phyloP scores from a whole-genome alignment of 192 early-diverging fungal genomes.

The Coemansia sp. region DNA sequence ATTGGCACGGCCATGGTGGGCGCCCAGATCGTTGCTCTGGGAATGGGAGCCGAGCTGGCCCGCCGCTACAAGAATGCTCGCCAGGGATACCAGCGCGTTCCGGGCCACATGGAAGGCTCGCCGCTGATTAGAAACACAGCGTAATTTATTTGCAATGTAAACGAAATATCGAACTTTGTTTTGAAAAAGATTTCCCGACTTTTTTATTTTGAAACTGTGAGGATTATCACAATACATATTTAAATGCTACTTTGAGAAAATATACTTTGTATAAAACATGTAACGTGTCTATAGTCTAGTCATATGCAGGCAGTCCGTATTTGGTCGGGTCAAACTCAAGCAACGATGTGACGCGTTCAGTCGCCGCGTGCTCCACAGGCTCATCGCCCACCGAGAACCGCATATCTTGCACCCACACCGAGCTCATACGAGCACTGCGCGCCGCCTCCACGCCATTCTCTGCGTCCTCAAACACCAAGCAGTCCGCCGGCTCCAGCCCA shows the following conservation, averaged over 20 bases:
- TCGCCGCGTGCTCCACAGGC: slow-evolving; percentile 55
- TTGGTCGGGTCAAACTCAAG: slow-evolving; percentile 67
- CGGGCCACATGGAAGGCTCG: slow-evolving; percentile 25
- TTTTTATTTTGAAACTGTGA: too few species aligned
- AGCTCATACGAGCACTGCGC: slow-evolving; percentile 76
- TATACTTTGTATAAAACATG: not conserved
- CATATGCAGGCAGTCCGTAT: slow-evolving; percentile 62
- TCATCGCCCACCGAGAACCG: slow-evolving; percentile 51
- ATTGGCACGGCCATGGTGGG: slow-evolving; percentile 31
- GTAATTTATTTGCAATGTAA: not conserved
- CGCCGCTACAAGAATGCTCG: slow-evolving; percentile 35
- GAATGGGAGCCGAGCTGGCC: slow-evolving; percentile 40
- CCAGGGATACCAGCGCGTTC: slow-evolving; percentile 34
- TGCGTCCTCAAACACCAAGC: slow-evolving; percentile 95
- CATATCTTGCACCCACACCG: slow-evolving; percentile 87
- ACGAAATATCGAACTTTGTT: too few species aligned
- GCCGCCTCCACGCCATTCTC: slow-evolving; percentile 80
- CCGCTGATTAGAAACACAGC: slow-evolving; percentile 20
- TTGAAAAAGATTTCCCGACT: too few species aligned
- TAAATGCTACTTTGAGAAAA: not conserved
- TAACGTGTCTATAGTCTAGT: not conserved
- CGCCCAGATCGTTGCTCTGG: slow-evolving; percentile 37
- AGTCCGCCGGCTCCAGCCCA: slow-evolving; percentile 51
- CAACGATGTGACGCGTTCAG: slow-evolving; percentile 60
- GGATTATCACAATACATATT: too few species aligned